Base-by-base conservation (phyloP, 2,329 filamentous ascomycete species). In the Ceratocystis cubensis region DNA sequence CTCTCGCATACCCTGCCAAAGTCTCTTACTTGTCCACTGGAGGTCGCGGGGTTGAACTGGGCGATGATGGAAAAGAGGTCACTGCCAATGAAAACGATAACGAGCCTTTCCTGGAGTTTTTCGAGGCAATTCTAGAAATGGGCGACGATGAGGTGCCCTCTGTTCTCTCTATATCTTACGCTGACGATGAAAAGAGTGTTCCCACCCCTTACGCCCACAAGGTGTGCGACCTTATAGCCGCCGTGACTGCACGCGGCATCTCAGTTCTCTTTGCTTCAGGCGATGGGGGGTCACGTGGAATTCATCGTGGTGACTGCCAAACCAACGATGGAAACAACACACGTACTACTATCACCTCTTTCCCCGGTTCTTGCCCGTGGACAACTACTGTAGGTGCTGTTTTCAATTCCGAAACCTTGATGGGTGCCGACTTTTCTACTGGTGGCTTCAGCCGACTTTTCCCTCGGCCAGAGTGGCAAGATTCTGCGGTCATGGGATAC, bases 311-410 rank as follows among this genome's bases (percentile, higher is more conserved):
- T 67, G 72, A 70, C 22, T 88, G 85, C 75, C 75, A 78, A 64
- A 79, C 78, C 66, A 84, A 86, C 71, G 83, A 87, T 66, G 85
- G 84, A 25, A 78, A 75, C 56, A 78, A 82, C 67, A 79, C 76
- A 1, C 79, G 80, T 8, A 77, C 80, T 22, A 84, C 86, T 71
- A 76, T 84, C 37, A 80, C 85, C 0, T 80, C 79, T 4, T 90
- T 89, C 74, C 87, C 87, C 0, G 82, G 81, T 0, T 81, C 81
- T 0, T 90, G 87, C 70, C 87, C 86, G 0, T 89, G 83, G 73
- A 81, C 89, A 6, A 89, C 87, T 0, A 76, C 80, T 1, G 82
- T 89, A 1, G 87, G 87, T 5, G 86, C 82, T 1, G 85, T 84
- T 1, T 71, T 69, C 48, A 75, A 75, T 69, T 70, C 70, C 1